Base-by-base conservation (phyloP, 2,329 filamentous ascomycete species). In the Kalaharituber pfeilii region DNA sequence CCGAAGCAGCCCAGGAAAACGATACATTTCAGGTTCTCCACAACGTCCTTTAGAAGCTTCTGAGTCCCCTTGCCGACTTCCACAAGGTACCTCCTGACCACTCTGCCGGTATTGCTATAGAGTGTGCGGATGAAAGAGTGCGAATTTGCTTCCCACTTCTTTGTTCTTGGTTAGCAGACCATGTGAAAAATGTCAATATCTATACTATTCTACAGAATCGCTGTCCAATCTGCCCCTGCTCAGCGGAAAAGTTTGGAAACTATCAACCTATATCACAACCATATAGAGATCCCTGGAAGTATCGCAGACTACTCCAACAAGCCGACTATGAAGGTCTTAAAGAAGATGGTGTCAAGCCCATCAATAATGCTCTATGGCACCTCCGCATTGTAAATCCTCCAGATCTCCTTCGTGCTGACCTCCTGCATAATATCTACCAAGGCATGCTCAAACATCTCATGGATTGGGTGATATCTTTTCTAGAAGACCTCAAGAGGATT, bases 391-490 rank as follows among this genome's bases (percentile, higher is more conserved):
- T 20, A 7, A 18, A 33, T 2, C 28, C 39, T 2, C 11, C 22
- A 2, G 15, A 28, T 20, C 36, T 55, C 3, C n/a, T 30, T 15
- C 25, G 30, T 22, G 29, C 24, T 11, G 28, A 54, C 29, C 26
- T 22, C 6, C 29, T 53, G 2, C 54, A 56, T 13, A 20, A 22
- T 4, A n/a, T 55, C 1, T 52, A 55, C n/a, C 39, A 51, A 4
- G 53, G 53, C 1, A 44, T 57, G 13, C 29, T 56, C 5, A 56
- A 50, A n/a, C 55, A 54, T 20, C 26, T 54, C 9, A 54, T 54
- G 47, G 49, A 52, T 5, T 57, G 47, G 55, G 2, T 57, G 13
- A 18, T 22, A 18, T 18, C 13, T 4, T 57, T 57, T 15, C 53
- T 55, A 7, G 20, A 49, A 5, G 24, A 52, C 15, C 28, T 36